A percentile compares a stretch with the other conserved stretches of the same genome.
phyloP scores from a whole-genome alignment of 139 green algal genomes.

The Zygnema cylindricum region DNA sequence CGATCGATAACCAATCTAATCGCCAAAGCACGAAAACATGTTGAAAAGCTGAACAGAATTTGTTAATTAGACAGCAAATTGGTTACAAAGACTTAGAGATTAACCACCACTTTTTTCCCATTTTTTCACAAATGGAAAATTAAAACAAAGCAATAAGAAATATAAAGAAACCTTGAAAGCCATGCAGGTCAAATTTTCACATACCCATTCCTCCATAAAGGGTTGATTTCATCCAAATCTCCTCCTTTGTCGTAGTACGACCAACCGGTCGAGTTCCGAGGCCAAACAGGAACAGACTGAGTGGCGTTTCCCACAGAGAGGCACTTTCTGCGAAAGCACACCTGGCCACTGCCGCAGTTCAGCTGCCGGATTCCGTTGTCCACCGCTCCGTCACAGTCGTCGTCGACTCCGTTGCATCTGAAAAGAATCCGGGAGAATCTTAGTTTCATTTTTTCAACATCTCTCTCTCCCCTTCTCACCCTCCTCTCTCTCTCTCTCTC shows the following conservation, averaged over 20 bases:
- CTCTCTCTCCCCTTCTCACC: background rate
- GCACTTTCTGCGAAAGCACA: slow-evolving; percentile 33
- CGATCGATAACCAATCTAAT: too few species aligned
- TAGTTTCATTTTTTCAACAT: background rate
- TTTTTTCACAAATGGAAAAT: background rate
- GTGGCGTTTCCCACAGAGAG: slow-evolving; percentile 3
- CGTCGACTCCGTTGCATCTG: slow-evolving; percentile 38
- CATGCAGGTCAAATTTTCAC: background rate
- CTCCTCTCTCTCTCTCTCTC: background rate
- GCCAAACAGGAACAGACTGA: background rate
- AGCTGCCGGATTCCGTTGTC: slow-evolving; percentile 24
- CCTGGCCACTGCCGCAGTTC: background rate
- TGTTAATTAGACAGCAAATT: background rate
- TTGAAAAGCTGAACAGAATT: background rate
- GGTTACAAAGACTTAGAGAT: background rate
- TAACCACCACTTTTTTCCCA: background rate
- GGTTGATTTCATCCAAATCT: background rate
- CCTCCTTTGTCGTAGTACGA: background rate
- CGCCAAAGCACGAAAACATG: background rate
- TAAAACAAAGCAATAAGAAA: background rate
- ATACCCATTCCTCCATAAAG: slow-evolving; percentile 1
- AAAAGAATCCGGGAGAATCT: background rate
- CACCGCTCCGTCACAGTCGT: slow-evolving; percentile 45
- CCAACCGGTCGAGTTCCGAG: background rate
- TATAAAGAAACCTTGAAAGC: background rate